These are phyloP conservation scores for Linum tenue DNA, from an alignment of 345 rosid species.

Conservation along the genomic window DNA sequence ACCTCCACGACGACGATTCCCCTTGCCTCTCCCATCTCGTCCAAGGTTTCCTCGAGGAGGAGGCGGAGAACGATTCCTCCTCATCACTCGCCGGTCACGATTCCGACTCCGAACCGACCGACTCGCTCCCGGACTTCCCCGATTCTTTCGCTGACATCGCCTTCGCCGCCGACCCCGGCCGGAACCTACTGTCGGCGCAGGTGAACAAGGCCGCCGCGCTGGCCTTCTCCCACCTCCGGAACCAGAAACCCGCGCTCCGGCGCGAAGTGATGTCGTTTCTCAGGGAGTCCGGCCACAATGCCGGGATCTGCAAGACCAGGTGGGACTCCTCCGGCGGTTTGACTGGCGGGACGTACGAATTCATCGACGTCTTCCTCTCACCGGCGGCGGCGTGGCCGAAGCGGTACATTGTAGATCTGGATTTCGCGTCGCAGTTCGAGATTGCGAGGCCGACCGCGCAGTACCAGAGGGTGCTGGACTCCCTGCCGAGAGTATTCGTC, in stretches of 20 bases:
- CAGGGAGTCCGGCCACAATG: constrained; percentile 67
- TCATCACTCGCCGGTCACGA: constrained; percentile 13
- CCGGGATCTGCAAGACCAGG: constrained; percentile 76
- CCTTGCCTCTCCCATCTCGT: constrained; percentile 78
- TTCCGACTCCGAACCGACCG: constrained; percentile 40
- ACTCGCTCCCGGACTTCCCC: constrained; percentile 20
- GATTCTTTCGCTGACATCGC: constrained; percentile 28
- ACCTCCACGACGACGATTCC: constrained; percentile 21
- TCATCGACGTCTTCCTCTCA: constrained; percentile 58
- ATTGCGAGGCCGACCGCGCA: constrained; percentile 75
- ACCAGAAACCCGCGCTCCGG: constrained; percentile 28
- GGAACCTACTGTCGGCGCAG: constrained; percentile 30
- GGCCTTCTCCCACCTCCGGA: constrained; percentile 24
- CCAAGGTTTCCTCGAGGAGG: constrained; percentile 58
- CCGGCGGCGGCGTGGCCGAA: constrained; percentile 7
- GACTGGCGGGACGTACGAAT: constrained; percentile 63
- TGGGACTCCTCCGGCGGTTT: constrained; percentile 60
- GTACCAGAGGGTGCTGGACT: constrained; percentile 34
- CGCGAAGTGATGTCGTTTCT: constrained; percentile 55
- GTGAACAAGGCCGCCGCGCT: constrained; percentile 45
- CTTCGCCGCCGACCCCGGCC: constrained; percentile 32
- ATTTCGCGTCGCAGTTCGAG: constrained; percentile 63
- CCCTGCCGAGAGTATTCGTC: constrained; percentile 49
- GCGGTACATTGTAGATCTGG: constrained; percentile 65
- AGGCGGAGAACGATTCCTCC: constrained; percentile 16